A percentile compares a stretch with the other conserved stretches of the same genome.
These are phyloP conservation scores for Graphilbum sp. DNA, from an alignment of 2,329 filamentous ascomycete genomes.

Conservation along the genomic window DNA sequence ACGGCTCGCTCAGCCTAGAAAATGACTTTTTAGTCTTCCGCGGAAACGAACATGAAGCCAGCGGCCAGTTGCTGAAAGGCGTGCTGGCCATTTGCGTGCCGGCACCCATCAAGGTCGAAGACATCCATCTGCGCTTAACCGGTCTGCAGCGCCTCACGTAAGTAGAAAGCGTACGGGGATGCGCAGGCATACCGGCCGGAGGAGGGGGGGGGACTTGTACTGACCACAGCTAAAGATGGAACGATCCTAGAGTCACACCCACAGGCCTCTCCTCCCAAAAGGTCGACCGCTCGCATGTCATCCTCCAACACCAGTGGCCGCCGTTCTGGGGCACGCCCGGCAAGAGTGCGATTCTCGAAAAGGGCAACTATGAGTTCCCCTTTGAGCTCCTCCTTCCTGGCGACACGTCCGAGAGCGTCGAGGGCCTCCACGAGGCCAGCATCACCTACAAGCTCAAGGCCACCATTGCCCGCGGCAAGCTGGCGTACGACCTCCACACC, in stretches of 20 bases:
- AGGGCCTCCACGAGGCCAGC: constrained; percentile 73
- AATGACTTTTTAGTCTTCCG: constrained; percentile 68
- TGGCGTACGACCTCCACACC: constrained; percentile 71
- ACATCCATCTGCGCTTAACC: constrained; percentile 54
- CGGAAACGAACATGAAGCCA: constrained; percentile 57
- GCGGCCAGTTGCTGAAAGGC: constrained; percentile 59
- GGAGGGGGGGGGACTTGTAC: no score
- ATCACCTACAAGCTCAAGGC: constrained; percentile 87
- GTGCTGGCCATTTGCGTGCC: constrained; percentile 58
- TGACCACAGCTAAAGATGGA: constrained; percentile 24
- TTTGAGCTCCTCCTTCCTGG: constrained; percentile 63
- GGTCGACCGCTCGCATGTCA: constrained; percentile 38
- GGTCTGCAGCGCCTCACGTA: constrained; percentile 56
- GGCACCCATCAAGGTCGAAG: constrained; percentile 52
- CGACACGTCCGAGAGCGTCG: constrained; percentile 67
- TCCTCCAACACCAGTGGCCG: constrained; percentile 54
- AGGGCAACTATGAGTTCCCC: constrained; percentile 72
- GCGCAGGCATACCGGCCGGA: no score
- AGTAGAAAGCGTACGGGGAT: no score
- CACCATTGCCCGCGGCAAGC: constrained; percentile 70
- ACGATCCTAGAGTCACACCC: constrained; percentile 34
- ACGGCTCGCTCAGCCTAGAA: constrained; percentile 57
- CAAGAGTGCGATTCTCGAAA: constrained; percentile 41
- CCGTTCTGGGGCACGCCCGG: constrained; percentile 45
- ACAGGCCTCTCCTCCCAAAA: constrained; percentile 41